Evolutionary conservation across 2,329 filamentous ascomycete genomes (phyloP), one percentile per base, ranked within the genome.

Genomic region (Colletotrichum coccodes): DNA sequence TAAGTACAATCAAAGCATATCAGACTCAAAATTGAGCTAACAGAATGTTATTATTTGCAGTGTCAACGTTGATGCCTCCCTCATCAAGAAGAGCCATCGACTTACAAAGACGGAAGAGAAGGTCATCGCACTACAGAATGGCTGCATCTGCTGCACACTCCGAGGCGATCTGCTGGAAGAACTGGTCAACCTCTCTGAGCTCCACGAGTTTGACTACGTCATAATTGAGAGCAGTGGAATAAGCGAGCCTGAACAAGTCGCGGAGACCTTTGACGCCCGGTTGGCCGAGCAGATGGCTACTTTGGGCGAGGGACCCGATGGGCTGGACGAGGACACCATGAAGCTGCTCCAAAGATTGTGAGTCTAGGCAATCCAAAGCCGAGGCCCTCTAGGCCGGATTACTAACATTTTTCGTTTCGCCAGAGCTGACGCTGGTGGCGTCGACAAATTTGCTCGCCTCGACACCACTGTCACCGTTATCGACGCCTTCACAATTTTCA

Each of bases 101-200:
- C 78, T 91, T 40, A 87, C 86, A 3, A 85, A 87, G 71, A 87
- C 87, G 0, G 81, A 90, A 44, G 89, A 92, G 71, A 90, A 91
- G 71, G 83, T 92, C 36, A 88, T 92, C 18, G 87, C 90, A 11
- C 84, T 93, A 62, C 90, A 92, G 73, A 93, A 92, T 70, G 90
- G 91, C 11, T 94, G 92, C 72, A 94, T 94, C 73, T 94, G 91
- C 81, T 94, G 92, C 73, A 94, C 91, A 0, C 82, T 94, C 0
- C 88, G 92, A 4, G 91, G 91, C 1, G 91, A 94, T 64, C 79
- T 94, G 1, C 84, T 94, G 0, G 88, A 91, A 68, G 91, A 94
- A 75, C 85, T 94, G 0, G 90, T 91, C 0, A 85, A 85, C 1
- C 82, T 94, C 1, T 85, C 90, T 0, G 86, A 90, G 74, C 83